Conservation (phyloP, 2,329 filamentous ascomycete genomes). For the Sclerotinia spermophila region DNA sequence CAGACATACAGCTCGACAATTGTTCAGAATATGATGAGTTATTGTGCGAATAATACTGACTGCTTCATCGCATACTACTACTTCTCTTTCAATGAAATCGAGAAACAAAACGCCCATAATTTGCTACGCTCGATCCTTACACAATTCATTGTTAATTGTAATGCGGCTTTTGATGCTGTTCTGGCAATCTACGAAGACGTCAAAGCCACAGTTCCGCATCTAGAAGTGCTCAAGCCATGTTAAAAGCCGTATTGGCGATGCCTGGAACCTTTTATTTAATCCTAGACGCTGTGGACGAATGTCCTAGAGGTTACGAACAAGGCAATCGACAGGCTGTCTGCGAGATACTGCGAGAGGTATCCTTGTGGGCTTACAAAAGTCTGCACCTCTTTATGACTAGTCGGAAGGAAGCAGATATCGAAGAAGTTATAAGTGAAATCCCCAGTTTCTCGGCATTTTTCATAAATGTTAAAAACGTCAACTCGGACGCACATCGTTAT, state of each 20-base stretch:
- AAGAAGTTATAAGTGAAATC: background rate
- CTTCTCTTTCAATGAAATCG: background rate
- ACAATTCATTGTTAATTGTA: background rate
- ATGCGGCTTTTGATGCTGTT: background rate
- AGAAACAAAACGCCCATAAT: conserved; percentile 4
- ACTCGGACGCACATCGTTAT: background rate
- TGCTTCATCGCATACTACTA: background rate
- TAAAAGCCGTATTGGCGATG: background rate
- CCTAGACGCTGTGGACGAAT: background rate
- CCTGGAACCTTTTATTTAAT: background rate
- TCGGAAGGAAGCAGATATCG: background rate
- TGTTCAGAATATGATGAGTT: background rate
- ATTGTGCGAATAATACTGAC: background rate
- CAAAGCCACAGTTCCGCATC: background rate
- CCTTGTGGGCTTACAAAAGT: background rate
- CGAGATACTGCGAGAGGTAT: background rate
- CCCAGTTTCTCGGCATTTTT: background rate
- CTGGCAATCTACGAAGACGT: background rate
- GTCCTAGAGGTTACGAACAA: background rate
- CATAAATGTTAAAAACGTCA: background rate
- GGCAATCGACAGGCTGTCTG: background rate
- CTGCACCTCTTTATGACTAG: background rate
- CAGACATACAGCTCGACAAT: conserved; percentile 3
- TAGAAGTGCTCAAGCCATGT: background rate
- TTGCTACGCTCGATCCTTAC: background rate